Evolutionary conservation across 1,139 yeast species (phyloP).

Genomic region (Groenewaldozyma sp.): DNA sequence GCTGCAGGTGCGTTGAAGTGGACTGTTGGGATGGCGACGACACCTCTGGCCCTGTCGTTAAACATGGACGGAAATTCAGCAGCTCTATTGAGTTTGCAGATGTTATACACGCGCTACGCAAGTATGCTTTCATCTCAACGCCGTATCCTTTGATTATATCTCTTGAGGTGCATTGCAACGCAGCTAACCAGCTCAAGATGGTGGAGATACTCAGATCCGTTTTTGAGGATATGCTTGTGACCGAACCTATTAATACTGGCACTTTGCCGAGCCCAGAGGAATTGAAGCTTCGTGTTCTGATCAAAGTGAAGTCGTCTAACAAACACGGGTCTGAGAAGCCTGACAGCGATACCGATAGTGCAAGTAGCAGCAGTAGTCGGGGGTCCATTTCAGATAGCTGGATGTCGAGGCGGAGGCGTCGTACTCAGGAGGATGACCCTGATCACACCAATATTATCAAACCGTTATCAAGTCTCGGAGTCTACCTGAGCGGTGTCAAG

Average conservation of each 20-base stretch:
- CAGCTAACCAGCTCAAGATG: slow-evolving; percentile 52
- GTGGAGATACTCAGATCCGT: slow-evolving; percentile 43
- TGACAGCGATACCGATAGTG: slow-evolving; percentile 3
- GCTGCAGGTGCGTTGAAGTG: slow-evolving; percentile 87
- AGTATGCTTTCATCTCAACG: slow-evolving; percentile 77
- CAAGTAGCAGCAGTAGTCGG: not conserved
- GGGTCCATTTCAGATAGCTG: slow-evolving; percentile 2
- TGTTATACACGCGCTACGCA: slow-evolving; percentile 63
- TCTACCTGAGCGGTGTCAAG: slow-evolving; percentile 64
- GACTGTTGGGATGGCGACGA: slow-evolving; percentile 83
- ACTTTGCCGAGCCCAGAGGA: slow-evolving; percentile 64
- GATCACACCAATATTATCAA: slow-evolving; percentile 31
- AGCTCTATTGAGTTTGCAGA: slow-evolving; percentile 57
- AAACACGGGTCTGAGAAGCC: slow-evolving; percentile 2
- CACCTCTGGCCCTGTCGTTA: slow-evolving; percentile 69
- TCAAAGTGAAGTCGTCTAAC: slow-evolving; percentile 55
- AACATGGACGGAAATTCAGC: slow-evolving; percentile 82
- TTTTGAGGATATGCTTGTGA: slow-evolving; percentile 52
- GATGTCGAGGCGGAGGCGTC: slow-evolving; percentile 1
- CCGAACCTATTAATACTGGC: slow-evolving; percentile 31
- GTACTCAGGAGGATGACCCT: not conserved
- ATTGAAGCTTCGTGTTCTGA: slow-evolving; percentile 55
- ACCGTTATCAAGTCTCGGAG: slow-evolving; percentile 52
- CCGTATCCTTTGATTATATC: slow-evolving; percentile 85
- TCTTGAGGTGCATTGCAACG: slow-evolving; percentile 71